A percentile compares a stretch with the other conserved stretches of the same genome.
Conservation (phyloP, 805 yeast species). For the Cephaloascus fragrans region DNA sequence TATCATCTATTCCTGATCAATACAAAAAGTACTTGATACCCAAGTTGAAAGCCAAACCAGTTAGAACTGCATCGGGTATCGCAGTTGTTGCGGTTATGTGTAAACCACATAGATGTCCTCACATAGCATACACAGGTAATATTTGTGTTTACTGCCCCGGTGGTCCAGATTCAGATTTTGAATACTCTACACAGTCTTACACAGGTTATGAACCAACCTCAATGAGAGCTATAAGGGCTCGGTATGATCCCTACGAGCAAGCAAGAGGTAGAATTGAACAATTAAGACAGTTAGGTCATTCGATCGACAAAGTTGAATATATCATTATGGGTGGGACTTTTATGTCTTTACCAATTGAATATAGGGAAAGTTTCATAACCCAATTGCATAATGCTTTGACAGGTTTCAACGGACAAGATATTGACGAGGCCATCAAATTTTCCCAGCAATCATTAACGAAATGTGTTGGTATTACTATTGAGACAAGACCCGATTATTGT, state of each 20-base stretch:
- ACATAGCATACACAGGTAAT: slow-evolving; percentile 96
- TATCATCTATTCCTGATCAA: slow-evolving; percentile 92
- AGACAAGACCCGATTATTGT: slow-evolving; percentile 97
- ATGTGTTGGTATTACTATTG: slow-evolving; percentile 97
- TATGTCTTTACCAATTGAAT: slow-evolving; percentile 86
- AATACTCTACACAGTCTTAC: slow-evolving; percentile 94
- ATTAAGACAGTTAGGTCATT: slow-evolving; percentile 88
- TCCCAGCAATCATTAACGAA: slow-evolving; percentile 93
- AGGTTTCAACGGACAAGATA: slow-evolving; percentile 77
- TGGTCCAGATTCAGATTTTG: slow-evolving; percentile 97
- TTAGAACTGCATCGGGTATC: slow-evolving; percentile 95
- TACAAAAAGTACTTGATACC: slow-evolving; percentile 87
- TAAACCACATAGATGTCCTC: slow-evolving; percentile 98
- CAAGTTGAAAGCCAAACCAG: slow-evolving; percentile 96
- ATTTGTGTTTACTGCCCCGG: slow-evolving; percentile 99
- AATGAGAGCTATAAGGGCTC: slow-evolving; percentile 97
- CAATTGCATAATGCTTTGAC: slow-evolving; percentile 91
- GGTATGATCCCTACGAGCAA: slow-evolving; percentile 97
- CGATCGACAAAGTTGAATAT: slow-evolving; percentile 95
- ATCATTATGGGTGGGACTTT: slow-evolving; percentile 99
- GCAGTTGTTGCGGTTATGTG: slow-evolving; percentile 99
- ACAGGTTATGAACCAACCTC: slow-evolving; percentile 99
- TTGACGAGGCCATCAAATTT: slow-evolving; percentile 83
- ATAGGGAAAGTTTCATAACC: slow-evolving; percentile 82
- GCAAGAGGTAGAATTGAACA: slow-evolving; percentile 97